Conservation (phyloP, 768 basidiomycete genomes). For the Zangia roseola region DNA sequence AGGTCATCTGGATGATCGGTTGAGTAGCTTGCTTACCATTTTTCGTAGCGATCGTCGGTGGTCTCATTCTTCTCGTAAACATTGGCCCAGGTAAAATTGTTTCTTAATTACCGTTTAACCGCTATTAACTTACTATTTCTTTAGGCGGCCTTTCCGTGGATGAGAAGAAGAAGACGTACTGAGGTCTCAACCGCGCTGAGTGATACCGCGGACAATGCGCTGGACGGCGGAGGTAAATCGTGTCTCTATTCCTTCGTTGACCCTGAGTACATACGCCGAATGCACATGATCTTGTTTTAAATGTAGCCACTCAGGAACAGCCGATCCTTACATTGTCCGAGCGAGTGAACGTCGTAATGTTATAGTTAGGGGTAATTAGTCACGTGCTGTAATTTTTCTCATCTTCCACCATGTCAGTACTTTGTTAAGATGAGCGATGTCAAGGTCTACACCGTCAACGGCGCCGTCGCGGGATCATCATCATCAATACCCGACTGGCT, state of each 20-base stretch:
- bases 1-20: background rate
- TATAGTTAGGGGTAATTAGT: constrained; percentile 9
- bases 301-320: background rate
- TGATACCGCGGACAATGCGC: background rate
- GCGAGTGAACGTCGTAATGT: too few relatives aligned
- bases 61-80: constrained; percentile 94
- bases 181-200: constrained; percentile 4
- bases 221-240: constrained; percentile 7
- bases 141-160: constrained; percentile 93
- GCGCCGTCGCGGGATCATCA: constrained; percentile 81
- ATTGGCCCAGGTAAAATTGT: constrained; percentile 81
- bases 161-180: constrained; percentile 98
- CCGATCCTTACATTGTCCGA: too few relatives aligned
- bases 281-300: constrained; percentile 18
- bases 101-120: background rate
- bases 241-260: constrained; percentile 1
- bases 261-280: constrained; percentile 19
- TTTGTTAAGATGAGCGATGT: constrained; percentile 39
- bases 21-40: constrained; percentile 9
- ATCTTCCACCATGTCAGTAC: too few relatives aligned
- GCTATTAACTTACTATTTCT: background rate
- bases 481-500: constrained; percentile 96
- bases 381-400: constrained; percentile 11
- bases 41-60: constrained; percentile 83
- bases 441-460: constrained; percentile 96